Conservation (phyloP, 192 early-diverging fungal species). For the Fimicolochytrium jonesii region DNA sequence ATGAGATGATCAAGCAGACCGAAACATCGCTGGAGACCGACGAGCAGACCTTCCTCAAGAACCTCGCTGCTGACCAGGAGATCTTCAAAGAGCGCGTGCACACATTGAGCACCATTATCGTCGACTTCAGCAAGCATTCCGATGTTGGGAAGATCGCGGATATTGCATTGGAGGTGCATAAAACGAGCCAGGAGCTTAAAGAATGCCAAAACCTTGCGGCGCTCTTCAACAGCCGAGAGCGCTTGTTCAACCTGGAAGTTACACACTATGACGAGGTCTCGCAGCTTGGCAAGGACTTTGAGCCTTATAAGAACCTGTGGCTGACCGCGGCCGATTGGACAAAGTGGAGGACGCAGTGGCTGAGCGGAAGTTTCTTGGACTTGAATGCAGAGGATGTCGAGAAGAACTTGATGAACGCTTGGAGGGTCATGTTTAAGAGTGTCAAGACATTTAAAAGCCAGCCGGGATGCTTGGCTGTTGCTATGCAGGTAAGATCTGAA, state of each 20-base stretch:
- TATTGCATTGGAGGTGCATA: slow-evolving; percentile 51
- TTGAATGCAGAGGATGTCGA: slow-evolving; percentile 57
- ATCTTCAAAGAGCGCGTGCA: slow-evolving; percentile 58
- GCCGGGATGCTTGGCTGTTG: slow-evolving; percentile 47
- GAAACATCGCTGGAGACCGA: slow-evolving; percentile 48
- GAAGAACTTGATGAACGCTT: slow-evolving; percentile 51
- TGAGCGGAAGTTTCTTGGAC: slow-evolving; percentile 51
- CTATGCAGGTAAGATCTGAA: slow-evolving; percentile 40
- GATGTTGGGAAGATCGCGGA: slow-evolving; percentile 45
- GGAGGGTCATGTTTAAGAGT: slow-evolving; percentile 53
- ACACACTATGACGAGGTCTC: slow-evolving; percentile 57
- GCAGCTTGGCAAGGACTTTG: slow-evolving; percentile 52
- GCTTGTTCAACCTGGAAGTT: slow-evolving; percentile 53
- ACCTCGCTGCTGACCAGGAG: slow-evolving; percentile 56
- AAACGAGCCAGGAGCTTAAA: slow-evolving; percentile 48
- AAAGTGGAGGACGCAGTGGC: slow-evolving; percentile 53
- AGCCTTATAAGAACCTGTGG: slow-evolving; percentile 57
- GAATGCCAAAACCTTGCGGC: slow-evolving; percentile 46
- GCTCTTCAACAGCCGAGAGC: slow-evolving; percentile 55
- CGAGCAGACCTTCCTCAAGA: slow-evolving; percentile 45
- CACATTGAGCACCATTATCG: slow-evolving; percentile 40
- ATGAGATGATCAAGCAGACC: slow-evolving; percentile 45
- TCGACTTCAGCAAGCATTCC: slow-evolving; percentile 50
- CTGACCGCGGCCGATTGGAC: slow-evolving; percentile 53
- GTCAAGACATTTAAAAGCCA: slow-evolving; percentile 51